A percentile compares a stretch with the other conserved stretches of the same genome.
phyloP scores from a whole-genome alignment of 441 rosid genomes.

The Sinapis alba region DNA sequence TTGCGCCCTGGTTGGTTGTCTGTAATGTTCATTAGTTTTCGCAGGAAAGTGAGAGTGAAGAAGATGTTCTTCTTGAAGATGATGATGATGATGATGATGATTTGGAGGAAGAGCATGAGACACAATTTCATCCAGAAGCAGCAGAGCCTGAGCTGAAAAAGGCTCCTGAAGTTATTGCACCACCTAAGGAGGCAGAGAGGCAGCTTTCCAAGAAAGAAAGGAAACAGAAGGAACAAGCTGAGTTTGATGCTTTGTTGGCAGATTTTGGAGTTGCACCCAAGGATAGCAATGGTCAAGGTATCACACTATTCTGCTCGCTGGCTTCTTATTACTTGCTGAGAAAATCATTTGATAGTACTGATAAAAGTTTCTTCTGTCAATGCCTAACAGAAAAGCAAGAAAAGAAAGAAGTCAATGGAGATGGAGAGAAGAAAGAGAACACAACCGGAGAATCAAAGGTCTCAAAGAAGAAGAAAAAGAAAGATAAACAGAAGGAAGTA shows the following conservation, averaged over 20 bases:
- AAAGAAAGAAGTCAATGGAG: constrained; percentile 43
- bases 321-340: not conserved
- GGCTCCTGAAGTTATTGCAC: constrained; percentile 45
- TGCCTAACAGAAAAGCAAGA: constrained; percentile 34
- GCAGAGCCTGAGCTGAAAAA: constrained; percentile 45
- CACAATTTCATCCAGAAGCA: constrained; percentile 37
- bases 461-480: constrained; percentile 30
- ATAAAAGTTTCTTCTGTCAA: not conserved
- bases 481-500: constrained; percentile 21
- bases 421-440: constrained; percentile 29
- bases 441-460: constrained; percentile 18
- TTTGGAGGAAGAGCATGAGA: constrained; percentile 68
- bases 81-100: constrained; percentile 55
- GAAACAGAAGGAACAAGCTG: constrained; percentile 76
- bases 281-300: constrained; percentile 57
- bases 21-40: not conserved
- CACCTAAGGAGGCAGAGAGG: constrained; percentile 61
- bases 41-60: constrained; percentile 79
- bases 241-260: constrained; percentile 74
- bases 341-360: constrained; percentile 16
- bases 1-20: not conserved
- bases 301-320: not conserved
- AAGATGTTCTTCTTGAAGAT: constrained; percentile 66
- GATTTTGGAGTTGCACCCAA: constrained; percentile 48
- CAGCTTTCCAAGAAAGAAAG: constrained; percentile 75